phyloP scores from a whole-genome alignment of 495 filamentous ascomycete species.

The Pseudoneurospora amorphoporcata region DNA sequence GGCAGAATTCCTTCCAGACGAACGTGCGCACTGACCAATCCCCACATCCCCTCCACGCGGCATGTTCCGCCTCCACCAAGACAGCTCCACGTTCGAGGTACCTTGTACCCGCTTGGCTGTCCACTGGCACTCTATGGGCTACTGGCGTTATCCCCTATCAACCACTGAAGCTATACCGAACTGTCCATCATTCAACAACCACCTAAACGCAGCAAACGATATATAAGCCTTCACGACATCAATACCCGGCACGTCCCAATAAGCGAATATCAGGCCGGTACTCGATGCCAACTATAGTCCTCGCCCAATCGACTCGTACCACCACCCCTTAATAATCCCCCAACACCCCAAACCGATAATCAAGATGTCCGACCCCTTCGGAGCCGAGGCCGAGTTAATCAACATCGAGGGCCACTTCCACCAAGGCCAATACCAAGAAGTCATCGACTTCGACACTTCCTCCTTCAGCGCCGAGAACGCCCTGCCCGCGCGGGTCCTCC shows the following conservation, averaged over 20 bases:
- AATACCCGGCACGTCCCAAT: not conserved
- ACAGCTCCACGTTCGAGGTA: not conserved
- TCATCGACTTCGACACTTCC: conserved; percentile 69
- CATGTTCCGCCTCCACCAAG: not conserved
- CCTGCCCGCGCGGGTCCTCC: conserved; percentile 66
- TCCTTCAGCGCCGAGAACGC: conserved; percentile 66
- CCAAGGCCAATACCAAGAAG: conserved; percentile 76
- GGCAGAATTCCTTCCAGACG: not conserved
- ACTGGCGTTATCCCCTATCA: not conserved
- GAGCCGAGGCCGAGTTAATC: conserved; percentile 88
- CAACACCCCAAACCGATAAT: conserved; percentile 1
- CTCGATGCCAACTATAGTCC: not conserved
- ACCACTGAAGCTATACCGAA: not conserved
- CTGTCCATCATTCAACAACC: not conserved
- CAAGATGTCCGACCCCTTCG: conserved; percentile 80
- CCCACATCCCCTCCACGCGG: not conserved
- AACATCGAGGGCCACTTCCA: conserved; percentile 94
- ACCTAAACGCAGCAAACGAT: not conserved
- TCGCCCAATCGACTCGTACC: not conserved
- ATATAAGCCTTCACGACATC: not conserved
- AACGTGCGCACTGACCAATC: not conserved
- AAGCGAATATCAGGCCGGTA: not conserved
- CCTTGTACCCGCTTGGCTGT: not conserved
- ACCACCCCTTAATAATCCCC: not conserved
- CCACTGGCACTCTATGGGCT: not conserved